A percentile compares a stretch with the other conserved stretches of the same genome.
phyloP scores from a whole-genome alignment of 1,284 basidiomycete species.

The Moesziomyces sp. region DNA sequence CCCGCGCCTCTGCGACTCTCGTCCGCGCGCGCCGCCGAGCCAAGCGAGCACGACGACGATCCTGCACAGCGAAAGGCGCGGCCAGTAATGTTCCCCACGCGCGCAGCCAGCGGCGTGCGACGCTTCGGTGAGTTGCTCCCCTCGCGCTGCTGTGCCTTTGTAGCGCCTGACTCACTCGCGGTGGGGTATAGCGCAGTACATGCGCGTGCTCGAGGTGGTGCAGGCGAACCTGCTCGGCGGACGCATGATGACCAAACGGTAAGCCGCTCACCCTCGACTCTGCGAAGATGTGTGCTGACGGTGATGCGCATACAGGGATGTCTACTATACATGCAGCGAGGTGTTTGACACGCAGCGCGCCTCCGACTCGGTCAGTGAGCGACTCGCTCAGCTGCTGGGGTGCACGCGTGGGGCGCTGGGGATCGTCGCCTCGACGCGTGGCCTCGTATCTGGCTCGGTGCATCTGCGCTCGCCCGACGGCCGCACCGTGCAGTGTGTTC shows the following conservation, averaged over 20 bases:
- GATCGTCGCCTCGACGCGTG: constrained; percentile 50
- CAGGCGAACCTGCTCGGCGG: constrained; percentile 26
- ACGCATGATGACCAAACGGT: constrained; percentile 48
- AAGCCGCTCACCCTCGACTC: constrained; percentile 1
- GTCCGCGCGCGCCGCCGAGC: neutral
- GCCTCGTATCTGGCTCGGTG: constrained; percentile 41
- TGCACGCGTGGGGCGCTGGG: constrained; percentile 28
- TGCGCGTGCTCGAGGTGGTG: constrained; percentile 41
- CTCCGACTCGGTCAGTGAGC: constrained; percentile 42
- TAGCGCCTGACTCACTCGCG: neutral
- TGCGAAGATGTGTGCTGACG: neutral
- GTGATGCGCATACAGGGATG: constrained; percentile 23
- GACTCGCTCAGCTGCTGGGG: constrained; percentile 12
- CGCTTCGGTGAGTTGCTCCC: constrained; percentile 22
- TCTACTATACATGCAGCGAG: constrained; percentile 50
- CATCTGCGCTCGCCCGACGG: constrained; percentile 1
- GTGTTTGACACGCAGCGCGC: constrained; percentile 49
- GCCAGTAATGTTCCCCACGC: constrained; percentile 13
- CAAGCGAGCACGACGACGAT: neutral
- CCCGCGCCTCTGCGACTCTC: neutral
- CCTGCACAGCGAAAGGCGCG: constrained; percentile 3
- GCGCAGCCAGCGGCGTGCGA: constrained; percentile 5
- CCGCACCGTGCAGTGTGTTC: neutral
- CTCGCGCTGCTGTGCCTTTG: neutral
- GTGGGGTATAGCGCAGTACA: constrained; percentile 25